These are phyloP conservation scores for Castanea crenata DNA, from an alignment of 306 rosid species.

Conservation along the genomic window DNA sequence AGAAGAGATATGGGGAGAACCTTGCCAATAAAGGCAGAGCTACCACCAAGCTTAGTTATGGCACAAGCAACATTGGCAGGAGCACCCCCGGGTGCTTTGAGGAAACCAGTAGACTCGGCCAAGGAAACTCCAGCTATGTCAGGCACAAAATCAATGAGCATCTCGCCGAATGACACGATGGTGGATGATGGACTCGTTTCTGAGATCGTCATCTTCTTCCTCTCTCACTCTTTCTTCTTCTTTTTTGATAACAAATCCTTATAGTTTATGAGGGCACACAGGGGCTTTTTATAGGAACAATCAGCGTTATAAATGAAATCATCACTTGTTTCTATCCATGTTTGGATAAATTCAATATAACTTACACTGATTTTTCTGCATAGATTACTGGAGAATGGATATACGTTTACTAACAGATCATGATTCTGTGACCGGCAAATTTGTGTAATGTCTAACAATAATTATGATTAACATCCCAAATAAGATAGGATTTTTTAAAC, in stretches of 20 bases:
- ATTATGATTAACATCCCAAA: too few species aligned
- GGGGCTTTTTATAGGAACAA: background rate
- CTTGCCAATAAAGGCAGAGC: conserved; percentile 66
- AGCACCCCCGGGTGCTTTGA: conserved; percentile 78
- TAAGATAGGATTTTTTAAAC: too few species aligned
- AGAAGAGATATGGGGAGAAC: conserved; percentile 14
- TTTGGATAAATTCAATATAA: background rate
- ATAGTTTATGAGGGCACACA: too few species aligned
- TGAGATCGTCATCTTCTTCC: conserved; percentile 35
- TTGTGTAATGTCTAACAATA: too few species aligned
- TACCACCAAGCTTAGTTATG: conserved; percentile 60
- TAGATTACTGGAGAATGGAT: too few species aligned
- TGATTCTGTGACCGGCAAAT: background rate
- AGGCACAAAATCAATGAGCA: conserved; percentile 73
- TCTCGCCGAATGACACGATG: conserved; percentile 62
- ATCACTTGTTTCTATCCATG: background rate
- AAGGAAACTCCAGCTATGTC: conserved; percentile 56
- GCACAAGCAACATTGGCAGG: conserved; percentile 82
- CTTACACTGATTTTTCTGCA: too few species aligned
- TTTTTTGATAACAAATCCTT: background rate
- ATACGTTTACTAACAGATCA: background rate
- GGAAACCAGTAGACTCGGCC: conserved; percentile 55
- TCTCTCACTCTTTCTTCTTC: background rate
- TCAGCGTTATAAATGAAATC: background rate
- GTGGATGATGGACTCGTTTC: conserved; percentile 5